phyloP scores from a whole-genome alignment of 345 rosid species.

The Balakata baccata region DNA sequence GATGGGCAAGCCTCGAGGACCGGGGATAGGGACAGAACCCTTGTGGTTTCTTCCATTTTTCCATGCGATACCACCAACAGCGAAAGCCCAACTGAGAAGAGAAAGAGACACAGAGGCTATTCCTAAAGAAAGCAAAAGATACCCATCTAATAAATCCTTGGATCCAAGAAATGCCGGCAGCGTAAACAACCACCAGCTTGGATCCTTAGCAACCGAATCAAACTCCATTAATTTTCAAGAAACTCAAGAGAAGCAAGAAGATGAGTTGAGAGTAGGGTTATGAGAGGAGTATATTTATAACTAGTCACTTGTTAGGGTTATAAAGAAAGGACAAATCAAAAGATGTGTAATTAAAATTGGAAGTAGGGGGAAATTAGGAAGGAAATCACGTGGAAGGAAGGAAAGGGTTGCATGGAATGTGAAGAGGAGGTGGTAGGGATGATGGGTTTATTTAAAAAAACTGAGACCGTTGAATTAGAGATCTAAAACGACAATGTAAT shows the following conservation, averaged over 20 bases:
- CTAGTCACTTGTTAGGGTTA: not conserved
- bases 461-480: not conserved
- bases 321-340: not conserved
- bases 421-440: not conserved
- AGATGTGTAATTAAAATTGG: too few relatives aligned
- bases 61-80: slow-evolving; percentile 78
- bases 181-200: slow-evolving; percentile 56
- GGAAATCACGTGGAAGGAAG: not conserved
- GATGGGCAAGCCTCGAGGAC: slow-evolving; percentile 68
- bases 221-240: slow-evolving; percentile 11
- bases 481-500: not conserved
- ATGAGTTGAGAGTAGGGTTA: too few relatives aligned
- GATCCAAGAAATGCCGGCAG: slow-evolving; percentile 57
- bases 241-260: too few relatives aligned
- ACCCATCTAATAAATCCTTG: slow-evolving; percentile 28
- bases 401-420: not conserved
- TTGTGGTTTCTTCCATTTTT: slow-evolving; percentile 43
- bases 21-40: slow-evolving; percentile 53
- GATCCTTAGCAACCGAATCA: slow-evolving; percentile 39
- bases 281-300: too few relatives aligned
- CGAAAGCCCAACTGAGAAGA: slow-evolving; percentile 51
- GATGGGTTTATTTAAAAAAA: not conserved
- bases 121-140: slow-evolving; percentile 33
- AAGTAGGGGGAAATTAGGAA: too few relatives aligned
- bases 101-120: slow-evolving; percentile 34